Base-by-base conservation (phyloP, 225 moss, liverwort and hornwort species). In the Bryum argenteum region DNA sequence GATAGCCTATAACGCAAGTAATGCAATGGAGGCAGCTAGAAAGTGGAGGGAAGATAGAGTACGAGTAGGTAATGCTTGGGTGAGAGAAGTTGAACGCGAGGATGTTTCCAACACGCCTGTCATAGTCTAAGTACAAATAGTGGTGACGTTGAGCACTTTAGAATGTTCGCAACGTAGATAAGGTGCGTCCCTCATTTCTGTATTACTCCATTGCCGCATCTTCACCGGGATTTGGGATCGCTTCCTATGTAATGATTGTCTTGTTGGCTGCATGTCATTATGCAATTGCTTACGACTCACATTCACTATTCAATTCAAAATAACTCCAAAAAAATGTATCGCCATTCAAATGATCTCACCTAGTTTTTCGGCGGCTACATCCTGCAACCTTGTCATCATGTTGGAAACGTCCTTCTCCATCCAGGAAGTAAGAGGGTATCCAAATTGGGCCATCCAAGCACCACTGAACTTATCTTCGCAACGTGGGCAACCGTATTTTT, bases 401-500 rank as follows among this genome's bases (percentile, higher is more conserved):
- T 8, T 63, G 45, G 63, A 63, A 23, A 63, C 63, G 21, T 45
- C 45, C 1, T 43, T 8, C 9, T 63, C 22, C 45, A 45, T 45
- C 12, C 0, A 0, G 2, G 45, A 15, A 8, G 23, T 45, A 43
- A 63, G 45, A 21, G 7, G 45, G 11, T 1, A 63, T 12, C 45
- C 63, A 63, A 63, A 63, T 15, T 63, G 45, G 16, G 63, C 45
- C 45, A 63, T 45, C 6, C 45, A 63, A 45, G 43, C 45, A 44
- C 63, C 12, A 23, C 0, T 63, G 8, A 44, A 63, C 0, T 0
- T 0, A 3, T 3, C 1, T 15, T 45, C 23, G 24, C 23, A 44
- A 14, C 5, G 21, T 45, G 21, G 63, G 11, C 10, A 61, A 10
- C 14, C 4, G 47, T 14, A 3, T 16, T 5, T 47, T 3, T 47